Base-by-base conservation (phyloP, 768 basidiomycete genomes). In the Rhizopogon rudus region DNA sequence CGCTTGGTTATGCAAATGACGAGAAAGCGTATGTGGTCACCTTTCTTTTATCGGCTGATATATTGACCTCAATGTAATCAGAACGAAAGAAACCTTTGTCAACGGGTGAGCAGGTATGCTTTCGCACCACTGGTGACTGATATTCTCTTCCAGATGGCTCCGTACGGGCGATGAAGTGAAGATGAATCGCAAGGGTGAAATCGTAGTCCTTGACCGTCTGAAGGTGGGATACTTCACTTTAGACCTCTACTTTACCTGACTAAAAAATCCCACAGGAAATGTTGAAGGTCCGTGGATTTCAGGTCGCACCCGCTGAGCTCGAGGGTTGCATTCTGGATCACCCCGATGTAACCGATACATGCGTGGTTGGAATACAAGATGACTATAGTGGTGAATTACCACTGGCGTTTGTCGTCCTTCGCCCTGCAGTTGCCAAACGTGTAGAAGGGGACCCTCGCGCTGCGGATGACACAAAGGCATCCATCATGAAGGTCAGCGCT, bases 371-470 rank as follows among this genome's bases (percentile, higher is more conserved):
- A 5, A 64, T 88, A 17, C 77, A 77, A 1, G 86, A 91, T 61
- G 88, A 90, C 22, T 89, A 86, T 64, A 86, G 79, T 55, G 88
- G 89, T 16, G 88, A 92, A 65, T 60, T 88, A 10, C 88, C 90
- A 0, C 62, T 87, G 52, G 88, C 89, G 7, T 91, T 81, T 65
- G 72, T 91, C 22, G 85, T 85, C 3, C 75, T 82, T 16, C 70
- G 71, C 44, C 61, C 66, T 4, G 72, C 73, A 13, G 70, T 75
- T 4, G 71, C 73, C 9, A 65, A 66, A 39, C 71, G 76, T 44
- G 69, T 72, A 35, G 54, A 53, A 33, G 31, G 75, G 20, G 57
- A 67, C 40, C 64, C 66, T 37, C 64, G 74, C 35, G 59, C 70
- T 28, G 72, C 61, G 0, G 67, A 72, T 3, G 63, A 67, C 44